Evolutionary conservation across 805 yeast species (phyloP), one percentile per base, ranked within the genome.

Genomic region (Starmerella bombicola): DNA sequence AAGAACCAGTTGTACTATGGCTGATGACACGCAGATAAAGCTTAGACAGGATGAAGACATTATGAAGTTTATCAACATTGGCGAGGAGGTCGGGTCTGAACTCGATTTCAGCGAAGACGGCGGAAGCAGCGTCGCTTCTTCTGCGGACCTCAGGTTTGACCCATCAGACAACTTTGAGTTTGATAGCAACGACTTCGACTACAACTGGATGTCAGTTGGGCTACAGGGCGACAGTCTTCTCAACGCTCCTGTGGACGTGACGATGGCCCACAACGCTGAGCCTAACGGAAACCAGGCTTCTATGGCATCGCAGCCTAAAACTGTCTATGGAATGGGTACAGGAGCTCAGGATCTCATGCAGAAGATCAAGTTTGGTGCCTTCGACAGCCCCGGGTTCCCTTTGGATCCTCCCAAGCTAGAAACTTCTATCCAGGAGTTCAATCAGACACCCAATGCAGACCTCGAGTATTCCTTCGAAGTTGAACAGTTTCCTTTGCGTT

Each of bases 401-500:
- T 32, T 17, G 18, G 9, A 21, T 25, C 21, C 26, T 4, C 35
- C 35, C 5, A 5, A 7, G 4, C 35, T 8, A 5, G 35, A 32
- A 6, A 19, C 15, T 17, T 7, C 24, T 19, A 23, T 32, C 18
- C 9, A 9, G 5, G 24, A 7, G 10, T n/a, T 32, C 7, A 42
- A 29, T 23, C 35, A 23, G 42, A 41, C 18, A 33, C 43, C 9
- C 43, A 33, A 8, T 36, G 37, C 23, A 33, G 26, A 30, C 15
- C 43, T 38, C 40, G 42, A 44, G 41, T 50, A 44, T 38, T 22
- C 33, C 19, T 24, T 53, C 29, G 41, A 30, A 13, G 30, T 88
- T 1, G 59, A 67, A 6, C 79, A 76, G 38, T 65, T 88, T 33
- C 96, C 96, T 2, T 63, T 72, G 4, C 76, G 75, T 50, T 83